A percentile compares a stretch with the other conserved stretches of the same genome.
phyloP scores from a whole-genome alignment of 2,329 filamentous ascomycete genomes.

The Clonostachys byssicola region DNA sequence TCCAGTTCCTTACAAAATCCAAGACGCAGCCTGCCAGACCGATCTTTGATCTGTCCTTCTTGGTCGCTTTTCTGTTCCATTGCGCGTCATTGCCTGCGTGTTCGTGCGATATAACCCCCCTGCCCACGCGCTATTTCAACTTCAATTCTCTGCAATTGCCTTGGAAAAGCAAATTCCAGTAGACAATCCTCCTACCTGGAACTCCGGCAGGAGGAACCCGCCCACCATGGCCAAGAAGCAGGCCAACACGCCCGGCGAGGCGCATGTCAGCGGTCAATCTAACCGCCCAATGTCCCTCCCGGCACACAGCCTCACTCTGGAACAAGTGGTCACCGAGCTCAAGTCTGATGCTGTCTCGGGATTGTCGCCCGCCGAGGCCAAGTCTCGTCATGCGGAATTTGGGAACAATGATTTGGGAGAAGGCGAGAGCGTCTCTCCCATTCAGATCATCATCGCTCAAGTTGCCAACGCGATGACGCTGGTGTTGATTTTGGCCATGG shows the following conservation, averaged over 20 bases:
- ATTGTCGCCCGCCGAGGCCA: conserved; percentile 43
- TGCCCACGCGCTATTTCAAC: too few relatives aligned
- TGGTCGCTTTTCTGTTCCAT: too few relatives aligned
- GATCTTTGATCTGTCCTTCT: too few relatives aligned
- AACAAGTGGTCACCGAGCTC: conserved; percentile 48
- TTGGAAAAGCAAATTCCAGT: too few relatives aligned
- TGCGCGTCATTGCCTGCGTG: too few relatives aligned
- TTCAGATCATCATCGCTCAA: conserved; percentile 55
- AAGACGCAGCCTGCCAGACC: too few relatives aligned
- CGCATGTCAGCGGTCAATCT: conserved; percentile 29
- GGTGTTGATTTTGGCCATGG: conserved; percentile 58
- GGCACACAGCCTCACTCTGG: conserved; percentile 54
- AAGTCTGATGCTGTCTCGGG: conserved; percentile 47
- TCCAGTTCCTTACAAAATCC: too few relatives aligned
- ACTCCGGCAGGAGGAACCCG: too few relatives aligned
- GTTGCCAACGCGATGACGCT: conserved; percentile 57
- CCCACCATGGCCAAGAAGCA: too few relatives aligned
- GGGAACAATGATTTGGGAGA: conserved; percentile 51
- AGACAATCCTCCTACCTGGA: too few relatives aligned
- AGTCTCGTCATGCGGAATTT: conserved; percentile 42
- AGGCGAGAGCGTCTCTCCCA: conserved; percentile 38
- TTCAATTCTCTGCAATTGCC: too few relatives aligned
- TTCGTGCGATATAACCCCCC: too few relatives aligned
- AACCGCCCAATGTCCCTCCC: conserved; percentile 51
- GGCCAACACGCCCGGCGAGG: neutral